phyloP scores from a whole-genome alignment of 805 yeast species.

The Ogataea nonfermentans region DNA sequence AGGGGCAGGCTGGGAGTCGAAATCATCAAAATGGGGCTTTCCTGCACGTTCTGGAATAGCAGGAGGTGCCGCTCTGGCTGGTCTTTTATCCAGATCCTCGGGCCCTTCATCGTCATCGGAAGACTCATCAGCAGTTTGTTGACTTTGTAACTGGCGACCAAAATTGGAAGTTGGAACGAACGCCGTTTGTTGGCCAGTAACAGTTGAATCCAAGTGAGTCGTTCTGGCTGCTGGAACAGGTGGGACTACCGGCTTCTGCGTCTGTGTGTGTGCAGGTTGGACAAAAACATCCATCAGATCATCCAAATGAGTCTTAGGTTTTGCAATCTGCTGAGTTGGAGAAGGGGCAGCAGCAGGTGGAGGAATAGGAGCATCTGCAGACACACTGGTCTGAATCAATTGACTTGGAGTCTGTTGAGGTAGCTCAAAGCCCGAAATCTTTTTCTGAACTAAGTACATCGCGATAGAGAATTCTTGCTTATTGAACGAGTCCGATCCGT shows the following conservation, averaged over 20 bases:
- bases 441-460: conserved; percentile 86
- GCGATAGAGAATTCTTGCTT: conserved; percentile 88
- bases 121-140: conserved; percentile 32
- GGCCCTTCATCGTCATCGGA: conserved; percentile 39
- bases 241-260: conserved; percentile 28
- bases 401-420: conserved; percentile 77
- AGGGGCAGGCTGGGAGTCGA: conserved; percentile 13
- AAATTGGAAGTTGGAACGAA: conserved; percentile 84
- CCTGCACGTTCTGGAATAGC: conserved; percentile 36
- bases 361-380: conserved; percentile 28
- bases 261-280: conserved; percentile 21
- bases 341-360: conserved; percentile 15
- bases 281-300: conserved; percentile 64
- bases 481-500: conserved; percentile 79
- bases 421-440: conserved; percentile 67
- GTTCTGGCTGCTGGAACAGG: conserved; percentile 36
- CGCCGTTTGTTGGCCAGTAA: conserved; percentile 35
- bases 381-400: conserved; percentile 36
- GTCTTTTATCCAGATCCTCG: conserved; percentile 28
- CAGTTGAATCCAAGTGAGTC: conserved; percentile 7
- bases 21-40: conserved; percentile 33
- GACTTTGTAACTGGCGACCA: conserved; percentile 66
- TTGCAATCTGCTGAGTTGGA: conserved; percentile 15
- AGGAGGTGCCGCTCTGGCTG: conserved; percentile 30
- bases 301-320: conserved; percentile 45